These are phyloP conservation scores for Teratosphaeria pseudoeucalypti DNA, from an alignment of 2,329 filamentous ascomycete genomes.

Conservation along the genomic window DNA sequence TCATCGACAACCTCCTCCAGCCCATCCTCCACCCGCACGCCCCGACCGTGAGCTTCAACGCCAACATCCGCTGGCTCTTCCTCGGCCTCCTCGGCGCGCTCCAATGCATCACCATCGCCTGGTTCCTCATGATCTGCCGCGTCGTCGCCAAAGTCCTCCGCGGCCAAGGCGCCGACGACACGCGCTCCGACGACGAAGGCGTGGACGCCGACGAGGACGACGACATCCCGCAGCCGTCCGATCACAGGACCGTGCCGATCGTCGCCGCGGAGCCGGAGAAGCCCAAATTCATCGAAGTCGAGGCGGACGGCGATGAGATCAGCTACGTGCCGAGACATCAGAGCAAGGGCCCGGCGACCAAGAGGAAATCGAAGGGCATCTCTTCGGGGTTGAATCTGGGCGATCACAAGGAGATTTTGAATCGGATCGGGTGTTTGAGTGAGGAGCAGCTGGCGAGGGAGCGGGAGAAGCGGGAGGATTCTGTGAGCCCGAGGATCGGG, in stretches of 20 bases:
- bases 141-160: constrained; percentile 72
- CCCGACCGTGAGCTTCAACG: constrained; percentile 63
- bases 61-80: constrained; percentile 65
- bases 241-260: background rate
- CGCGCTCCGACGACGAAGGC: constrained; percentile 75
- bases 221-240: constrained; percentile 12
- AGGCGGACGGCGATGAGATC: constrained; percentile 63
- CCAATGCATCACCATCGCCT: constrained; percentile 69
- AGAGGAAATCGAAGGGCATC: constrained; percentile 48
- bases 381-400: constrained; percentile 41
- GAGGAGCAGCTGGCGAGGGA: constrained; percentile 26
- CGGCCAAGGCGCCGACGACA: constrained; percentile 71
- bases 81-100: constrained; percentile 65
- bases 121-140: constrained; percentile 81
- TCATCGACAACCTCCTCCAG: constrained; percentile 54
- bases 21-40: constrained; percentile 64
- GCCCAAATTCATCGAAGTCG: constrained; percentile 47
- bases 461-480: constrained; percentile 19
- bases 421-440: constrained; percentile 60
- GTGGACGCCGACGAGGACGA: constrained; percentile 44
- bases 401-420: constrained; percentile 70
- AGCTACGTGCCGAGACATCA: constrained; percentile 13
- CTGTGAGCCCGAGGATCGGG: background rate
- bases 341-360: constrained; percentile 23
- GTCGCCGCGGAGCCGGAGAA: constrained; percentile 11